Evolutionary conservation across 257 asterid species (phyloP).

Genomic region (Solanum chmielewskii): DNA sequence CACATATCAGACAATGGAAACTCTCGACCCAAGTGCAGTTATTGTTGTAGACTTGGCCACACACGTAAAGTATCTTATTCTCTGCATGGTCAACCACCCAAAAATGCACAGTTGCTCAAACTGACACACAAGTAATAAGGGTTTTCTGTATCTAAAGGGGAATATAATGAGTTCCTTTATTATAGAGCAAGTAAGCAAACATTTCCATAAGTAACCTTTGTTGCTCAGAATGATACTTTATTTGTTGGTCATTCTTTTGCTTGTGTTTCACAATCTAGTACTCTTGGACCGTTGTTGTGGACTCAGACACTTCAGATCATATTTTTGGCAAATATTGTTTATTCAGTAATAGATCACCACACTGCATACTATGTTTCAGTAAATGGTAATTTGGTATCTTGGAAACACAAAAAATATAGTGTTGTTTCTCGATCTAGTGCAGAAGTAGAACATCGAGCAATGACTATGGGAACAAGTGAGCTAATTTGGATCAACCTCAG

Average conservation of each 20-base stretch:
- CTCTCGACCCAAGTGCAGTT: neutral
- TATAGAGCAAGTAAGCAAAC: neutral
- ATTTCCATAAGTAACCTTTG: neutral
- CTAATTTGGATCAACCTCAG: neutral
- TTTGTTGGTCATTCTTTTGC: neutral
- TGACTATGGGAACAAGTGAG: neutral
- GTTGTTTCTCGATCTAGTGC: neutral
- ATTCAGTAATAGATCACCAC: neutral
- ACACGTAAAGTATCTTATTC: neutral
- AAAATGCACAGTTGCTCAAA: neutral
- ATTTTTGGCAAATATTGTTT: neutral
- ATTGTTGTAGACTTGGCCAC: neutral
- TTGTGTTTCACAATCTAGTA: neutral
- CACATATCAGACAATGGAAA: neutral
- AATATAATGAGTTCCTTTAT: neutral
- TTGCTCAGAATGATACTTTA: neutral
- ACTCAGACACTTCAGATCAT: neutral
- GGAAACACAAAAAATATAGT: neutral
- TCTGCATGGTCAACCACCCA: neutral
- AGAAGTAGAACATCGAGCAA: neutral
- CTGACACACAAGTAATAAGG: neutral
- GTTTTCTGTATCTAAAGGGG: neutral
- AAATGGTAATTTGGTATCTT: neutral
- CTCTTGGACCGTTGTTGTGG: neutral
- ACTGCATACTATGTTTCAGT: neutral